Evolutionary conservation across 2,329 filamentous ascomycete genomes (phyloP), one percentile per base, ranked within the genome.

Genomic region (Colletotrichum sublineola): DNA sequence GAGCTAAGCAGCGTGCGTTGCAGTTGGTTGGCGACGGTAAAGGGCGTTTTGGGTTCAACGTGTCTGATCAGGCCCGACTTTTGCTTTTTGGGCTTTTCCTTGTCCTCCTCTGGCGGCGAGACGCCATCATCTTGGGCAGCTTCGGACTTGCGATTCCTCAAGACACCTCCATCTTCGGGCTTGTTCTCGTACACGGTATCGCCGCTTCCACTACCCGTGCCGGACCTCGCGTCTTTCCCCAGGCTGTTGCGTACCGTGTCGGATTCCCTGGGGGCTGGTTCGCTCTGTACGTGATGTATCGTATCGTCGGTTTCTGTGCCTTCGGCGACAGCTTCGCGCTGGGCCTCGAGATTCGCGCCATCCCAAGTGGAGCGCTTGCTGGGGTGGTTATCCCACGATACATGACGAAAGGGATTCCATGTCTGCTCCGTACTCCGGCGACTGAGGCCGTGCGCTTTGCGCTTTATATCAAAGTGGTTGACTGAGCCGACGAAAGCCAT

Each of bases 1-100:
- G 94, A 96, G 77, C 90, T 92, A 75, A 97, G 89, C 4, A 97
- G 77, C 0, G 94, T 95, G 24, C 93, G 90, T 76, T 91, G 90
- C 61, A 95, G 81, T 81, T 95, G 93, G 77, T 91, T 91, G 72
- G 82, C 82, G 11, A 89, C 77, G 0, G 90, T 92, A 71, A 89
- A 92, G 2, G 87, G 85, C 70, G 84, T 82, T 75, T 87, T 87
- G 14, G 86, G 85, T n/a, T 84, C 73, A 24, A 88, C 77, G 42
- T 85, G 79, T 48, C 84, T 84, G 77, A 88, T 82, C 38, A 88
- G 74, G 9, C 81, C 76, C 29, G 80, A 78, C 52, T 82, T 79
- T 57, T 82, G 78, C 66, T 81, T 82, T 67, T 85, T 82, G 68
- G 85, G 80, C n/a, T 80, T 79, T 66, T 85, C 82, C 31, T 80